Percentiles rank a stretch among this genome's conserved stretches.
phyloP scores from a whole-genome alignment of 83 land plant genomes.

The Picea mariana region DNA sequence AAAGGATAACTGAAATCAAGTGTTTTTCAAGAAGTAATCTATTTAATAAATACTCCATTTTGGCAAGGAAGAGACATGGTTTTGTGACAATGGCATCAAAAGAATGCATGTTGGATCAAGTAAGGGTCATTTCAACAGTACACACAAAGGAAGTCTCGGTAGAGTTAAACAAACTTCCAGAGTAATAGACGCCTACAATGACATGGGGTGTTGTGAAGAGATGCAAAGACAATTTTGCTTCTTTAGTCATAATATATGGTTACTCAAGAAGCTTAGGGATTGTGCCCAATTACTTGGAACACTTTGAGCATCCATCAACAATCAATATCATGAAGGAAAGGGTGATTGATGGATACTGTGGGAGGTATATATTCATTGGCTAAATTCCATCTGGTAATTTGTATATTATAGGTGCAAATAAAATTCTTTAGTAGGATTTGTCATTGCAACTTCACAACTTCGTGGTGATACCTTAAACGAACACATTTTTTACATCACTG shows the following conservation, averaged over 20 bases:
- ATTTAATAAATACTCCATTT: neutral
- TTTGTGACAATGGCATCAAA: neutral
- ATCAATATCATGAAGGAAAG: constrained; percentile 77
- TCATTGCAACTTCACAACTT: too few species aligned
- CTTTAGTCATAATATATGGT: constrained; percentile 44
- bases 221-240: constrained; percentile 35
- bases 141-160: neutral
- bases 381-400: too few species aligned
- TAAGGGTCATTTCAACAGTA: constrained; percentile 8
- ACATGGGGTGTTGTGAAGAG: constrained; percentile 73
- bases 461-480: too few species aligned
- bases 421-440: too few species aligned
- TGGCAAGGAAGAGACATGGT: neutral
- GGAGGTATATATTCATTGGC: too few species aligned
- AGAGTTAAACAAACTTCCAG: constrained; percentile 34
- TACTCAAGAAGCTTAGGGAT: constrained; percentile 61
- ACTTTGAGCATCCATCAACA: constrained; percentile 71
- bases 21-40: neutral
- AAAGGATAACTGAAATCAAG: neutral
- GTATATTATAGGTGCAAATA: too few species aligned
- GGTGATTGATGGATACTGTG: neutral
- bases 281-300: constrained; percentile 60
- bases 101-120: neutral
- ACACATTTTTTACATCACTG: constrained; percentile 29
- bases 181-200: constrained; percentile 60